Evolutionary conservation across 169 alveolate species (phyloP), one percentile per base, ranked within the genome.

Genomic region (Plasmodium reichenowi): DNA sequence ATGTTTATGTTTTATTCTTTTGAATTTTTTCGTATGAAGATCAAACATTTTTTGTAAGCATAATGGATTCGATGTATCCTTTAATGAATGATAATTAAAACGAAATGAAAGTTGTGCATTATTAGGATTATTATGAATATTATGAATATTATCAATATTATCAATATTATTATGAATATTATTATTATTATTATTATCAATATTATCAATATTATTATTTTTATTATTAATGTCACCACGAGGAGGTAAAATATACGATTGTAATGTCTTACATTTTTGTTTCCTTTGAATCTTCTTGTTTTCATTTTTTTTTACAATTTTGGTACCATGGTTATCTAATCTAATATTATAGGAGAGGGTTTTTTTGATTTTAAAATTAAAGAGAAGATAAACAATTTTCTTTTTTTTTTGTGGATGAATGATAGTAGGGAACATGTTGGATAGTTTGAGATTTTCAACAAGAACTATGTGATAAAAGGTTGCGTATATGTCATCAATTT

Each of bases 401-500:
- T 80, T 52, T 7, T 48, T 54, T 12, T 68, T 52, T 29, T 29
- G 38, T 24, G 90, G 83, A 24, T 80, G 24, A 32, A 80, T 56
- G 32, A 80, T 80, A 9, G 52, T 38, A 43, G 90, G 90, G 48
- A 2, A 47, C 17, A 68, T 48, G 29, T 67, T 80, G 26, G 17
- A 22, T 43, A 80, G 67, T 56, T 80, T 80, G 54, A 80, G 70
- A 67, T 80, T 26, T 10, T 80, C 71, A 60, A 80, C 66, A 67
- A 80, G 74, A 24, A 80, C 58, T 17, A 80, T 80, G 22, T 80
- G 38, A 68, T 54, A 80, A 68, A 80, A 80, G 32, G 67, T 80
- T 15, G 74, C 67, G 48, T 45, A 80, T 38, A 80, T 47, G 50
- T 80, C 62, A 15, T 80, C 90, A 13, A 80, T 67, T 59, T 80